Percentiles rank a stretch among this genome's conserved stretches.
phyloP scores from a whole-genome alignment of 1,284 basidiomycete genomes.

The Calocybe gambosa region DNA sequence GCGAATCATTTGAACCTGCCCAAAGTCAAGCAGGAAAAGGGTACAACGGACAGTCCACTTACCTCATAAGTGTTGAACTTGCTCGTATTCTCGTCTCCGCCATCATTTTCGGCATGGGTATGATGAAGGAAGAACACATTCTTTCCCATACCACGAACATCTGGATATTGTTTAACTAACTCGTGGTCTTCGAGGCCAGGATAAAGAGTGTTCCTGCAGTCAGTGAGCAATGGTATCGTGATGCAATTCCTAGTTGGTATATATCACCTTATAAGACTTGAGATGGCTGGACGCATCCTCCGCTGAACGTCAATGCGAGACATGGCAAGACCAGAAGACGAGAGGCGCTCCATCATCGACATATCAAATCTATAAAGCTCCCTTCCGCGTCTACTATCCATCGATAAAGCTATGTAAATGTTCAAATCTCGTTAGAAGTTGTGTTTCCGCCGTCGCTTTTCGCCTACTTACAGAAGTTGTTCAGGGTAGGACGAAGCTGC shows the following conservation, averaged over 20 bases:
- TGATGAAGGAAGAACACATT: conserved; percentile 60
- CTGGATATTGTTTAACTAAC: conserved; percentile 41
- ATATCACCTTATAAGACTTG: conserved; percentile 28
- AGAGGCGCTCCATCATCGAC: conserved; percentile 59
- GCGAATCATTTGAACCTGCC: conserved; percentile 62
- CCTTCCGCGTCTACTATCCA: conserved; percentile 43
- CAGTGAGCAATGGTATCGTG: neutral
- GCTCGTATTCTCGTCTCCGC: conserved; percentile 49
- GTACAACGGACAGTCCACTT: conserved; percentile 6
- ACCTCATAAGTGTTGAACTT: conserved; percentile 68
- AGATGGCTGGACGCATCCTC: conserved; percentile 54
- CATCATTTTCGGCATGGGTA: conserved; percentile 44
- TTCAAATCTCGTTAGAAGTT: neutral
- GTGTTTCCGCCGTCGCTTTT: neutral
- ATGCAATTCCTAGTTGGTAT: neutral
- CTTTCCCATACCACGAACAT: conserved; percentile 49
- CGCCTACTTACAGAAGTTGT: conserved; percentile 48
- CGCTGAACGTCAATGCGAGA: conserved; percentile 55
- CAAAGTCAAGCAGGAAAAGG: neutral
- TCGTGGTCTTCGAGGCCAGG: conserved; percentile 52
- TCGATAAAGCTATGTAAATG: conserved; percentile 37
- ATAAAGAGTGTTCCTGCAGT: conserved; percentile 51
- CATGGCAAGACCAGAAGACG: conserved; percentile 45
- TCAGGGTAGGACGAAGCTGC: conserved; percentile 63
- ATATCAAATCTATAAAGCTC: conserved; percentile 52